A percentile compares a stretch with the other conserved stretches of the same genome.
phyloP scores from a whole-genome alignment of 2,329 filamentous ascomycete species.

The Calonectria crousiana region DNA sequence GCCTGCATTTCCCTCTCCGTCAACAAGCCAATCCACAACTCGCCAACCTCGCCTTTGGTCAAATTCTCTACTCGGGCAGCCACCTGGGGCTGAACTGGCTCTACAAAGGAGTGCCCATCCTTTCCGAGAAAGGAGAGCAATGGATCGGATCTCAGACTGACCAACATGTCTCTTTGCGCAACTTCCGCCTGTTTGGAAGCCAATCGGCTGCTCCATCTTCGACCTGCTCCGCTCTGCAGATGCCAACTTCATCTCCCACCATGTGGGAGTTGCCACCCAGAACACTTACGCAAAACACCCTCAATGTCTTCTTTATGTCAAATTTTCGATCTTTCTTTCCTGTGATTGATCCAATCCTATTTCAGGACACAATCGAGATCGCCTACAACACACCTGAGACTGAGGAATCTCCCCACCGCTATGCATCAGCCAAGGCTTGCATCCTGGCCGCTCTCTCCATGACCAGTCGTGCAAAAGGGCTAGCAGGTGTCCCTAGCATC shows the following conservation, averaged over 20 bases:
- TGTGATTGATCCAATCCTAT: slow-evolving; percentile 16
- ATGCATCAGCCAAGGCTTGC: slow-evolving; percentile 12
- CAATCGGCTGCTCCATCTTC: not conserved
- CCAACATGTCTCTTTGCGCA: slow-evolving; percentile 3
- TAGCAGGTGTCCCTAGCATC: not conserved
- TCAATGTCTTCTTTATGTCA: slow-evolving; percentile 14
- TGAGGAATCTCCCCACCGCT: not conserved
- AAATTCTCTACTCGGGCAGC: slow-evolving; percentile 20
- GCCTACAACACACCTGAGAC: slow-evolving; percentile 9
- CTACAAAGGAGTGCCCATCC: slow-evolving; percentile 26
- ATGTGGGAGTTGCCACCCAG: slow-evolving; percentile 11
- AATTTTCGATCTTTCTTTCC: slow-evolving; percentile 13
- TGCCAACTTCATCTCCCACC: not conserved
- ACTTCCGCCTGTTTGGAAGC: slow-evolving; percentile 18
- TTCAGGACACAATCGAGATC: slow-evolving; percentile 15
- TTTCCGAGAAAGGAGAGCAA: slow-evolving; percentile 15
- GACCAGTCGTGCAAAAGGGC: not conserved
- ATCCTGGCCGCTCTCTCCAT: slow-evolving; percentile 18
- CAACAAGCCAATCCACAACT: not conserved
- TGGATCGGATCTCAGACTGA: slow-evolving; percentile 27
- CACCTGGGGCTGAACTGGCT: slow-evolving; percentile 26
- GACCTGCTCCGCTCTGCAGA: too few relatives aligned
- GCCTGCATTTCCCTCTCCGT: too few relatives aligned
- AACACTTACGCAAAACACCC: not conserved
- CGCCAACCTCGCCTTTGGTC: slow-evolving; percentile 10